A percentile compares a stretch with the other conserved stretches of the same genome.
These are phyloP conservation scores for Starmerella ratchasimensis DNA, from an alignment of 805 yeast species.

Conservation along the genomic window DNA sequence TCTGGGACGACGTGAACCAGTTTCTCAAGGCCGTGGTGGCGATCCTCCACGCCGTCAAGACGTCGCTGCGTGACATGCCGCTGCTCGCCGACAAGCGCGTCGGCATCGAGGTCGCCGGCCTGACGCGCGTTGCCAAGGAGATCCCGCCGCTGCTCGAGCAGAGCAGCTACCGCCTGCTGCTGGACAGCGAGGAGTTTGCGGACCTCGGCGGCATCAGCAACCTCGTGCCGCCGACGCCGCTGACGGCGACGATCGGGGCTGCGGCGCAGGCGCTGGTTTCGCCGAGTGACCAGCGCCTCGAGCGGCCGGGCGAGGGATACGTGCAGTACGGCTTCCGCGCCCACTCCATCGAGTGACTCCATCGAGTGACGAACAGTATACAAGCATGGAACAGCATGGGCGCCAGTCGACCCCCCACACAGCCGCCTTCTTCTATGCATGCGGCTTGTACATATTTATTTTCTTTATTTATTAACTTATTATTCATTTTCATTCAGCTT, in stretches of 20 bases:
- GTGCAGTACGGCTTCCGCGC: conserved; percentile 7
- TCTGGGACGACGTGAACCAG: conserved; percentile 76
- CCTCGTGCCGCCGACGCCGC: conserved; percentile 28
- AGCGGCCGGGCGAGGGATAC: conserved; percentile 11
- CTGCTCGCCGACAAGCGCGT: conserved; percentile 57
- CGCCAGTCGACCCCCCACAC: background rate
- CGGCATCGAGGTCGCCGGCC: conserved; percentile 53
- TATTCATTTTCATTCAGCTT: background rate
- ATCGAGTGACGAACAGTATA: too few species aligned
- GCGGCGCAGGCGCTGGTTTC: conserved; percentile 29
- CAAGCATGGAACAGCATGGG: too few species aligned
- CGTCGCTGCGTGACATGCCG: conserved; percentile 69
- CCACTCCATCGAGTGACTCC: too few species aligned
- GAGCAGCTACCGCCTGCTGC: conserved; percentile 34
- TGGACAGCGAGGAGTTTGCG: conserved; percentile 10
- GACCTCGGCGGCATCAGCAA: background rate
- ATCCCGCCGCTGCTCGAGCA: conserved; percentile 73
- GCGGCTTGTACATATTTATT: too few species aligned
- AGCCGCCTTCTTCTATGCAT: too few species aligned
- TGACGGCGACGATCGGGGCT: conserved; percentile 29
- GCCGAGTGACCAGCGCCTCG: conserved; percentile 13
- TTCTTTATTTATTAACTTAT: background rate
- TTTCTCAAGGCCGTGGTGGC: conserved; percentile 73
- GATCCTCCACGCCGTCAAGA: conserved; percentile 70
- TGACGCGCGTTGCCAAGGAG: conserved; percentile 83